phyloP scores from a whole-genome alignment of 2,329 filamentous ascomycete genomes.

The Ilyonectria robusta region DNA sequence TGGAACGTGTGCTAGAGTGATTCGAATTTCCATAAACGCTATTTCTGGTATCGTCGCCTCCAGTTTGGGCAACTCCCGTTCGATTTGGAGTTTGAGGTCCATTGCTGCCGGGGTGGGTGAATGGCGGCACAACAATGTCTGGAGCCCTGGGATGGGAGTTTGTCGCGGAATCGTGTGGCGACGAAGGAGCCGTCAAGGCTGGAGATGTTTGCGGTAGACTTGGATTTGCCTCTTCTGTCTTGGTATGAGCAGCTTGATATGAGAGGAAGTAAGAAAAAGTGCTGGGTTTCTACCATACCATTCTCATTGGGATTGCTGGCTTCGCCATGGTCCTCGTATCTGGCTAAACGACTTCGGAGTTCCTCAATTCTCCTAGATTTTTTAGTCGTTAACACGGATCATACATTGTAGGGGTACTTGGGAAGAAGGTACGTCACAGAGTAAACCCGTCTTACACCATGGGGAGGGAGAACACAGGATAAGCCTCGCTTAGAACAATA shows the following conservation, averaged over 20 bases:
- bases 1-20: not conserved
- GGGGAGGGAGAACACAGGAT: slow-evolving; percentile 3
- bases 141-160: not conserved
- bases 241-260: not conserved
- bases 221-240: not conserved
- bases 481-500: slow-evolving; percentile 8
- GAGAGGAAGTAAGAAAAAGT: not conserved
- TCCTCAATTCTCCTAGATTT: slow-evolving; percentile 4
- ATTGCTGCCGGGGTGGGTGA: not conserved
- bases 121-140: not conserved
- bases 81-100: not conserved
- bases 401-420: not conserved
- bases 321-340: not conserved
- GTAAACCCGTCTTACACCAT: slow-evolving; percentile 7
- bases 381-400: not conserved
- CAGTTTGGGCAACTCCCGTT: not conserved
- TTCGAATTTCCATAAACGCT: not conserved
- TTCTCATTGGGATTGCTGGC: not conserved
- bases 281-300: slow-evolving; percentile 1
- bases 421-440: slow-evolving; percentile 9
- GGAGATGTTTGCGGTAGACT: not conserved
- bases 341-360: slow-evolving; percentile 9
- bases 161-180: not conserved
- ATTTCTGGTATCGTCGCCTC: not conserved
- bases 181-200: not conserved